Evolutionary conservation across 352 stramenopile species (phyloP).

Genomic region (Hyaloperonospora arabidopsidis): DNA sequence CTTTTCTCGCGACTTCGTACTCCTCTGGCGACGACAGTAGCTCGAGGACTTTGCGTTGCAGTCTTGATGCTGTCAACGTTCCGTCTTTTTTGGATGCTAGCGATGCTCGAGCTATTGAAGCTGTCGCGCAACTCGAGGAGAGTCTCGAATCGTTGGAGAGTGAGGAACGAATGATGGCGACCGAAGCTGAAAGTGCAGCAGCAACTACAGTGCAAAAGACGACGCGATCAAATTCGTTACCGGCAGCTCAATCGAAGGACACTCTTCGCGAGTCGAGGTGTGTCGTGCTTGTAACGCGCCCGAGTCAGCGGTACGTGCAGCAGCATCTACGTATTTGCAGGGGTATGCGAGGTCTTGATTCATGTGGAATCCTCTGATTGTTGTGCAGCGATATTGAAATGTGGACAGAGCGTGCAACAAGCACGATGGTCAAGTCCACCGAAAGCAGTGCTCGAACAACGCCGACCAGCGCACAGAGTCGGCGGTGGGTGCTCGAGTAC

Average conservation of each 20-base stretch:
- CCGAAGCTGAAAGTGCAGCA: conserved; percentile 8
- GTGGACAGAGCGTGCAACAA: conserved; percentile 74
- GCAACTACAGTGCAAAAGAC: conserved; percentile 4
- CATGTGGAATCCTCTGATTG: not conserved
- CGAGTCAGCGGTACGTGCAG: conserved; percentile 49
- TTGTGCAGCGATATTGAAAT: conserved; percentile 59
- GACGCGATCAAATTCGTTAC: conserved; percentile 7
- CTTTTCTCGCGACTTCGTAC: conserved; percentile 12
- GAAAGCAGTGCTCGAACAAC: conserved; percentile 36
- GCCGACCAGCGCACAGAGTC: conserved; percentile 50
- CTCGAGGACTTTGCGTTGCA: conserved; percentile 30
- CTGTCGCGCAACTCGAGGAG: conserved; percentile 17
- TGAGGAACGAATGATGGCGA: conserved; percentile 3
- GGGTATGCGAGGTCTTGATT: conserved; percentile 4
- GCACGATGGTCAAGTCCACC: conserved; percentile 59
- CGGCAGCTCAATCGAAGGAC: conserved; percentile 10
- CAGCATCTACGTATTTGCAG: not conserved
- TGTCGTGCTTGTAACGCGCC: conserved; percentile 66
- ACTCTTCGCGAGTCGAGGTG: conserved; percentile 29
- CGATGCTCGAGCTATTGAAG: conserved; percentile 12
- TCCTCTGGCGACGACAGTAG: conserved; percentile 25
- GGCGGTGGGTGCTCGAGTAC: conserved; percentile 70
- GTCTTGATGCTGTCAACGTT: conserved; percentile 24
- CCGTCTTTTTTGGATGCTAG: conserved; percentile 2
- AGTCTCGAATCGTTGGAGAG: conserved; percentile 4